Base-by-base conservation (phyloP, 2,329 filamentous ascomycete species). In the Talaromyces sp. region DNA sequence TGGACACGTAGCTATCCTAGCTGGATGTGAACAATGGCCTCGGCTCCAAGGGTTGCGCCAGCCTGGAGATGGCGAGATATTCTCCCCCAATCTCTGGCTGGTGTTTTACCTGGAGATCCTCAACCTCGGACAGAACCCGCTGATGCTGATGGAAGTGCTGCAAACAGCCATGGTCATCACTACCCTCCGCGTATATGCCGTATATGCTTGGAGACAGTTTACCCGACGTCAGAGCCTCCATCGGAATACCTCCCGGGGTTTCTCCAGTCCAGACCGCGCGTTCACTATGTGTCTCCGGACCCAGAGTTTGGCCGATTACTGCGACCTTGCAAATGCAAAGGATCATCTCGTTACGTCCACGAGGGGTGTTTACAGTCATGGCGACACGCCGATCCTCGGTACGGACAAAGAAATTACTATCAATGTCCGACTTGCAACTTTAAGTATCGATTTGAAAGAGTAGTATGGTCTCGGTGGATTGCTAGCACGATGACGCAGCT, bases 261-360 rank as follows among this genome's bases (percentile, higher is more conserved):
- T 57, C 74, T 89, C 50, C 81, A 86, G 64, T 75, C 82, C 29
- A 72, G 72, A 48, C 82, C 85, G 19, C 80, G 81, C 55, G 85
- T 88, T 52, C 80, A 81, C 21, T 96, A 96, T 69, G 82, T 87
- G 56, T 92, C 90, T 26, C 85, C 89, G 63, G 89, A 91, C 65
- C 82, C 86, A 7, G 82, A 88, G 64, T 83, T 88, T 31, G 91
- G 91, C 43, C 87, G 91, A 56, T 80, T 99, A 29, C 84, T 97
- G 67, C 89, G 89, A 58, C 94, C 94, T 38, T 99, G 94, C 81
- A 87, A 88, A 76, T 99, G 94, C 82, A 95, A 91, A 77, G 94
- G 94, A 57, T 91, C 90, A 43, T 90, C 93, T 67, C 90, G 90
- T 77, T 97, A 96, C 75, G 92, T 97, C 26, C 94, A 99, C 74